Conservation (phyloP, 2,329 filamentous ascomycete genomes). For the Colletotrichum kahawae region DNA sequence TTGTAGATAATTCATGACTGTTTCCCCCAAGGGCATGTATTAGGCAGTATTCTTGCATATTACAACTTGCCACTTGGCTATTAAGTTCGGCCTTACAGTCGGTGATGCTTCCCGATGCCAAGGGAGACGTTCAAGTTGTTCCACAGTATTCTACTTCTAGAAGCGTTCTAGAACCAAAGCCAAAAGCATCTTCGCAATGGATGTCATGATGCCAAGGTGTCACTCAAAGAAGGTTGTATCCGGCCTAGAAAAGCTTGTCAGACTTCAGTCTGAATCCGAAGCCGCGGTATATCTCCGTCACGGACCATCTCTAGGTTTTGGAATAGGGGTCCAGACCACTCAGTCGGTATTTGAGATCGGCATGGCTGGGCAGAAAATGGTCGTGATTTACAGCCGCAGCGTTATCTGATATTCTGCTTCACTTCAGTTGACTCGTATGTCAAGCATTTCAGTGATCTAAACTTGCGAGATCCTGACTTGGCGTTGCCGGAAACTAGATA, state of each 20-base stretch:
- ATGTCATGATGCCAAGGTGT: neutral
- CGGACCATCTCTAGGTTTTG: neutral
- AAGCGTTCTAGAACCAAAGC: neutral
- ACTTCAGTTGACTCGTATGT: neutral
- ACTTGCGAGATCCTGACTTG: neutral
- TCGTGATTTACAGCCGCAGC: neutral
- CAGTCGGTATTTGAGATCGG: neutral
- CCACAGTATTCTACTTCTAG: neutral
- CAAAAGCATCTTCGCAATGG: neutral
- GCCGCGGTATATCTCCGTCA: neutral
- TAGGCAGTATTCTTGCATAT: neutral
- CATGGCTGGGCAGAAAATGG: neutral
- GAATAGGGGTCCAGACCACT: neutral
- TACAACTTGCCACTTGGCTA: neutral
- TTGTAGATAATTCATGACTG: neutral
- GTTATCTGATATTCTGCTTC: neutral
- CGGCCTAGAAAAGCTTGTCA: neutral
- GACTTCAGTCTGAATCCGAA: neutral
- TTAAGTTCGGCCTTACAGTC: neutral
- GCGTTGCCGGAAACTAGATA: neutral
- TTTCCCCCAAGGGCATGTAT: neutral
- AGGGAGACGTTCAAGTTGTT: neutral
- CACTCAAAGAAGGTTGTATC: neutral
- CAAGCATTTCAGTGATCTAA: neutral
- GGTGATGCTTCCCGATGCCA: neutral